Evolutionary conservation across 805 yeast genomes (phyloP), one percentile per base, ranked within the genome.

Genomic region (Lachancea thermotolerans): DNA sequence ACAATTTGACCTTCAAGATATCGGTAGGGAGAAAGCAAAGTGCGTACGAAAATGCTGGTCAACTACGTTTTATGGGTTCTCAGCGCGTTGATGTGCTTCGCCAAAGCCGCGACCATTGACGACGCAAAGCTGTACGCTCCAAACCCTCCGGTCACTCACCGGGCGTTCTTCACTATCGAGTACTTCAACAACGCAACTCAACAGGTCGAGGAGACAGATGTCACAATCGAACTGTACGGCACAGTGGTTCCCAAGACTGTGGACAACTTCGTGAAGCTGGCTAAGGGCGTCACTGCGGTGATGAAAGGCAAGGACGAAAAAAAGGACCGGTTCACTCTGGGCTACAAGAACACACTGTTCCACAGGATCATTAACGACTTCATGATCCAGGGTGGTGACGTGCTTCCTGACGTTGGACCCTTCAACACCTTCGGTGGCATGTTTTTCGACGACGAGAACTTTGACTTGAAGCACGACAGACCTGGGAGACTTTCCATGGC

Each of bases 321-420:
- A n/a, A 47, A 44, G 2, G 53, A 58, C 18, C 50, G 54, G 3
- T 43, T 54, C 28, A 57, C 51, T 5, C 45, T 61, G 14, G 69
- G 76, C 2, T 86, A 82, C 70, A 69, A 72, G 54, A 74, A 73
- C 49, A 75, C 87, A 4, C 65, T 71, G 15, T 84, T 88, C 75
- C 93, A 85, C 67, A 75, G 90, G 49, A 79, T 88, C 41, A 81
- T 85, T 50, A 72, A 78, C 37, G 73, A 74, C 46, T 85, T 85
- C 62, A 80, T 86, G 83, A 75, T 89, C 54, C 95, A 86, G 68
- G 95, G 95, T 47, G 96, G 96, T 50, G 91, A 87, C 65, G 81
- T 82, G 60, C 81, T 84, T 52, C 74, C 73, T 21, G 90, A 91
- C 12, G 72, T 77, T 44, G 95, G 95, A 21, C 95, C 96, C 11